phyloP scores from a whole-genome alignment of 768 basidiomycete species.

The Lactifluus echinatus region DNA sequence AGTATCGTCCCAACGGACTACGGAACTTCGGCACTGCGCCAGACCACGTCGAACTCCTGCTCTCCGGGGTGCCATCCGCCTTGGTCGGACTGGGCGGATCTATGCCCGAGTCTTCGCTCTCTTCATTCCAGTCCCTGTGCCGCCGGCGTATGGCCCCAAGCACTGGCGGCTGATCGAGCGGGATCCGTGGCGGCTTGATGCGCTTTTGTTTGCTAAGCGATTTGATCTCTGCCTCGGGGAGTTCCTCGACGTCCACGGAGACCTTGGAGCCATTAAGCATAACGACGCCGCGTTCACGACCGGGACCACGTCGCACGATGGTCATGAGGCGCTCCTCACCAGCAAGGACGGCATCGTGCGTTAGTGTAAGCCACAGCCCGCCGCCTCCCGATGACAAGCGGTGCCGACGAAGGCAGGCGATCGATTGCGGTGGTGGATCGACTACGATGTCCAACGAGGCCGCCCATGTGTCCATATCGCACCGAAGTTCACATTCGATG shows the following conservation, averaged over 20 bases:
- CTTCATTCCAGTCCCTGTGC: slow-evolving; percentile 64
- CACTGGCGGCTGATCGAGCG: slow-evolving; percentile 92
- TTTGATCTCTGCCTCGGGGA: slow-evolving; percentile 83
- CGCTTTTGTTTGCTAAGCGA: slow-evolving; percentile 75
- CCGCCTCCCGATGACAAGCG: slow-evolving; percentile 80
- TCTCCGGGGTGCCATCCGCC: slow-evolving; percentile 16
- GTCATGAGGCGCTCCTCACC: slow-evolving; percentile 68
- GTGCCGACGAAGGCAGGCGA: slow-evolving; percentile 80
- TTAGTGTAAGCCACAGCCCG: slow-evolving; percentile 89
- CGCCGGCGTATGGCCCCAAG: slow-evolving; percentile 59
- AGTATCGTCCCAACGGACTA: slow-evolving; percentile 62
- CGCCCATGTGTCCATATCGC: slow-evolving; percentile 88
- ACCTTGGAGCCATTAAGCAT: slow-evolving; percentile 86
- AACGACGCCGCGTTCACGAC: slow-evolving; percentile 65
- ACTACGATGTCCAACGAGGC: slow-evolving; percentile 78
- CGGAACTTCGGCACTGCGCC: slow-evolving; percentile 52
- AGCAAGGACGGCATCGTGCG: slow-evolving; percentile 72
- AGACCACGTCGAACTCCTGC: slow-evolving; percentile 34
- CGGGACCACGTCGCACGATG: slow-evolving; percentile 68
- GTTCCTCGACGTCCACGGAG: slow-evolving; percentile 80
- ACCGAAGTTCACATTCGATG: slow-evolving; percentile 85
- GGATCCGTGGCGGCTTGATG: slow-evolving; percentile 75
- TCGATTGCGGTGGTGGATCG: slow-evolving; percentile 82
- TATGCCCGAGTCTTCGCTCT: slow-evolving; percentile 27
- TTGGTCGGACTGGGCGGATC: slow-evolving; percentile 11